Evolutionary conservation across 179 eudicot genomes (phyloP).

Genomic region (Spergularia azorica): DNA sequence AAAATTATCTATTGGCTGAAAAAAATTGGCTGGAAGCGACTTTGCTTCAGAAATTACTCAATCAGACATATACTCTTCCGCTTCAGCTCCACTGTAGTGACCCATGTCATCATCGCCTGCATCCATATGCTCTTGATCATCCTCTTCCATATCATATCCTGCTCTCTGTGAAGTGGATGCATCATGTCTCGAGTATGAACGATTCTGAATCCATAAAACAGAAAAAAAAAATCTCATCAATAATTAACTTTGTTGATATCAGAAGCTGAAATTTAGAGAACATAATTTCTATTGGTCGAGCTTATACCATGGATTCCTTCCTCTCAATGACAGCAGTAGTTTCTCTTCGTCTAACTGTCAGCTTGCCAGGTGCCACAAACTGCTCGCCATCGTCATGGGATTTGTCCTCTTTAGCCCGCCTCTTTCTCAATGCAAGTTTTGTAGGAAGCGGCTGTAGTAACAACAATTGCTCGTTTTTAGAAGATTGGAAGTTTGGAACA

Average conservation of each 20-base stretch:
- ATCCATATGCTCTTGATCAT: constrained; percentile 33
- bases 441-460: constrained; percentile 88
- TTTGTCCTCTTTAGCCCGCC: constrained; percentile 86
- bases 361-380: constrained; percentile 72
- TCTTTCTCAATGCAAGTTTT: constrained; percentile 78
- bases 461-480: constrained; percentile 8
- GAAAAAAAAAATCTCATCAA: too few relatives aligned
- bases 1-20: constrained; percentile 17
- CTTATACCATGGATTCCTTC: constrained; percentile 61
- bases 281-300: background rate
- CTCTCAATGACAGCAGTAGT: constrained; percentile 56
- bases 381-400: constrained; percentile 80
- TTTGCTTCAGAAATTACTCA: constrained; percentile 24
- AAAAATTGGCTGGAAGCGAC: background rate
- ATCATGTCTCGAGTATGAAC: constrained; percentile 43
- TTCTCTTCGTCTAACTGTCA: constrained; percentile 72
- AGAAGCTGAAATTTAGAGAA: background rate
- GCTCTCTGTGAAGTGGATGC: constrained; percentile 34
- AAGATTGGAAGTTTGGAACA: background rate
- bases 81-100: constrained; percentile 62
- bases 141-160: constrained; percentile 45
- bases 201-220: constrained; percentile 42
- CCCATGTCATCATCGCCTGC: constrained; percentile 55
- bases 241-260: too few relatives aligned
- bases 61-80: constrained; percentile 51